These are phyloP conservation scores for Saturnispora silvae DNA, from an alignment of 805 yeast genomes.

Conservation along the genomic window DNA sequence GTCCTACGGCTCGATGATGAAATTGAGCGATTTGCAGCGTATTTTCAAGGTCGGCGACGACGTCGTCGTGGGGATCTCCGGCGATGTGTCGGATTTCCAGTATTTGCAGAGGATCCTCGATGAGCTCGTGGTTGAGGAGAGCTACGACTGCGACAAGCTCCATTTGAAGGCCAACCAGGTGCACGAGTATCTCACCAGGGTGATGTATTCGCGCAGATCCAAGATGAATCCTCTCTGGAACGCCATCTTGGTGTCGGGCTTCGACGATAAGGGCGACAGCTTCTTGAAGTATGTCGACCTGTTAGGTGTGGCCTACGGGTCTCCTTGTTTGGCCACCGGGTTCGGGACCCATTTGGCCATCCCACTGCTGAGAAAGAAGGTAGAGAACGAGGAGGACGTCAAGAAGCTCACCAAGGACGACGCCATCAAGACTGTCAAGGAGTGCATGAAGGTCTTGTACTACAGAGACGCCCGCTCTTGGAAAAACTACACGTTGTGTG, in stretches of 20 bases:
- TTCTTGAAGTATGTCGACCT: slow-evolving; percentile 81
- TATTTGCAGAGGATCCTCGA: slow-evolving; percentile 64
- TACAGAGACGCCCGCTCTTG: slow-evolving; percentile 94
- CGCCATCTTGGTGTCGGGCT: slow-evolving; percentile 83
- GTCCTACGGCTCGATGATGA: slow-evolving; percentile 85
- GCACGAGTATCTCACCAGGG: slow-evolving; percentile 75
- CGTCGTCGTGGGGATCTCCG: slow-evolving; percentile 87
- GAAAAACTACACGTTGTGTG: slow-evolving; percentile 74
- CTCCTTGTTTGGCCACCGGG: slow-evolving; percentile 91
- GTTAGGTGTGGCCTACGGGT: slow-evolving; percentile 79
- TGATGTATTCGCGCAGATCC: slow-evolving; percentile 77
- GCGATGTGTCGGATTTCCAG: slow-evolving; percentile 92
- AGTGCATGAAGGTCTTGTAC: slow-evolving; percentile 87
- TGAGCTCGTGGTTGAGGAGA: slow-evolving; percentile 67
- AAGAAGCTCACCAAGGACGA: slow-evolving; percentile 56
- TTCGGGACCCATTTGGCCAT: slow-evolving; percentile 92
- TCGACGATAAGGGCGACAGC: slow-evolving; percentile 58
- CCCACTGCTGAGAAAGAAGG: slow-evolving; percentile 79
- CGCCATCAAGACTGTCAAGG: slow-evolving; percentile 67
- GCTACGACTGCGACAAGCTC: slow-evolving; percentile 63
- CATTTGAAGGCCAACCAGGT: slow-evolving; percentile 73
- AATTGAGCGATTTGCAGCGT: slow-evolving; percentile 80
- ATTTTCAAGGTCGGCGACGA: slow-evolving; percentile 72
- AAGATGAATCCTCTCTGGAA: slow-evolving; percentile 98
- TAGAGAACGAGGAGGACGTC: slow-evolving; percentile 70